Evolutionary conservation across 2,329 filamentous ascomycete species (phyloP), one percentile per base, ranked within the genome.

Genomic region (Aspergillus terreus): DNA sequence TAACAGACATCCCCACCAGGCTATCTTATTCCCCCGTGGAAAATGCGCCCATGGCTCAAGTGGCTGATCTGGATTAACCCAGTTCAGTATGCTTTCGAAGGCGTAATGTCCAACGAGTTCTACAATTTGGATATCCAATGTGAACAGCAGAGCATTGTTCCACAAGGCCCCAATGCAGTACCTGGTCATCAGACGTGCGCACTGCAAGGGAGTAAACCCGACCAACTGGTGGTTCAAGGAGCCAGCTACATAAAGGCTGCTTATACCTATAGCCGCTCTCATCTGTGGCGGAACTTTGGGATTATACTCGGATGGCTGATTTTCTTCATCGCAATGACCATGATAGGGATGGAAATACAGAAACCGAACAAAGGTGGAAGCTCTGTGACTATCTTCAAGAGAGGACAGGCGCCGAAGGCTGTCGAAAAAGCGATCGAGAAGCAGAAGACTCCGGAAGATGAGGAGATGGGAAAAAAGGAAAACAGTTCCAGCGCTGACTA

Each of bases 311-410:
- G 78, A 1, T 81, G 95, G 55, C 89, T 95, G 49, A 71, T 86
- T 38, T 83, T 84, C 53, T 95, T 95, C 73, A 76, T 96, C 3
- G 70, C 82, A 10, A 72, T 88, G 51, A 92, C 95, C 58, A 85
- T 90, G 36, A 78, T 89, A 14, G 78, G 92, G 0, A 91, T 90
- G 63, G 91, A 96, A 66, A 76, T 87, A 19, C 78, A 95, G 61
- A 88, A 84, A 52, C 90, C 85, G 59, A 88, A 89, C 40, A 86
- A 87, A 67, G 90, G 87, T 6, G 90, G 90, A n/a, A 90, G 86
- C 61, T 82, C 87, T 1, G 84, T 90, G 21, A 92, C 87, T 30
- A 84, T 91, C 48, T 95, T 88, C 68, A 87, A 86, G 67, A 75
- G 83, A 27, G 82, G 83, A 0, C 79, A 87, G 57, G 81, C 82